These are phyloP conservation scores for Grigorovia yakushimaensis DNA, from an alignment of 805 yeast genomes.

Conservation along the genomic window DNA sequence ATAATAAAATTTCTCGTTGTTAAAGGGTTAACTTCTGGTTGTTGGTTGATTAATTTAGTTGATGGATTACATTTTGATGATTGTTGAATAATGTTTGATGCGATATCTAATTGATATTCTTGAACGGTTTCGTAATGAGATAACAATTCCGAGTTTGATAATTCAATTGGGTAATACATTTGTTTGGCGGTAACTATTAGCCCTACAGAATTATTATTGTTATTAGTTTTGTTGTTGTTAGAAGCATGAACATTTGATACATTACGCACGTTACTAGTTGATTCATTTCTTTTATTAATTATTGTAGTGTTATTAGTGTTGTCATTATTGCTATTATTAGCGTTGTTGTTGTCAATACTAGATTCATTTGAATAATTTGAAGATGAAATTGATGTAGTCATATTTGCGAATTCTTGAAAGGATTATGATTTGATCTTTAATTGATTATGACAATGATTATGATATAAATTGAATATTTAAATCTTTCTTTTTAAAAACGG, in stretches of 20 bases:
- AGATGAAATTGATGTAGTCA: conserved; percentile 2
- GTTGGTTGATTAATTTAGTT: conserved; percentile 63
- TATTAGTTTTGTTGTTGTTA: neutral
- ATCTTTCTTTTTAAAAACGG: too few species aligned
- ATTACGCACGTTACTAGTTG: neutral
- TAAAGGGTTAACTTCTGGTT: conserved; percentile 73
- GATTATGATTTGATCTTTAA: neutral
- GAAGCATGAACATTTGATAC: neutral
- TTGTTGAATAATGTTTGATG: conserved; percentile 30
- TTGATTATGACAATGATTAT: neutral
- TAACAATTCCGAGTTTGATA: conserved; percentile 41
- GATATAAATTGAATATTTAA: neutral
- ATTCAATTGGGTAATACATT: conserved; percentile 39
- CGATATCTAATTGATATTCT: conserved; percentile 47
- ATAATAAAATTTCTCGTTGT: conserved; percentile 61
- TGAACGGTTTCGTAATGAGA: conserved; percentile 37
- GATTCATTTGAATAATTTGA: conserved; percentile 1
- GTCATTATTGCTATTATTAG: neutral
- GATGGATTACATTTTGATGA: conserved; percentile 40
- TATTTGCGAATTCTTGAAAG: too few species aligned
- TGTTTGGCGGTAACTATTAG: conserved; percentile 35
- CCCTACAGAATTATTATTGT: conserved; percentile 17
- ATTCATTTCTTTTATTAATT: too few species aligned
- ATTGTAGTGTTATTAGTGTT: too few species aligned
- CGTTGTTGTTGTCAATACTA: neutral